These are phyloP conservation scores for Aureobasidium sp. DNA, from an alignment of 2,329 filamentous ascomycete species.

Conservation along the genomic window DNA sequence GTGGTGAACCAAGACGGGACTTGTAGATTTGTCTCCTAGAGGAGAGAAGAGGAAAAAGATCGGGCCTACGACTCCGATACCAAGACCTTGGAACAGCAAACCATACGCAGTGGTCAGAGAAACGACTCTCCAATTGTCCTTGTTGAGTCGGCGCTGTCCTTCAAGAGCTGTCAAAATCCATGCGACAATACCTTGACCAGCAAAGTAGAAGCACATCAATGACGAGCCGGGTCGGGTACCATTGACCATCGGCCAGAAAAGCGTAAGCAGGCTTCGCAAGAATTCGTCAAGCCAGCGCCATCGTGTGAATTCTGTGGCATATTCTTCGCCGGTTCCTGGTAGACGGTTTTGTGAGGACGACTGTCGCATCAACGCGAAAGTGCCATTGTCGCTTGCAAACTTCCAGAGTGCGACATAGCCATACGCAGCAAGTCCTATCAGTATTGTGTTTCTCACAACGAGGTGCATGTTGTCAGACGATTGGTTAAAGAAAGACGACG, in stretches of 20 bases:
- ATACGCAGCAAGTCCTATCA: neutral
- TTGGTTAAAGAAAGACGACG: neutral
- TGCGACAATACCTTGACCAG: conserved; percentile 7
- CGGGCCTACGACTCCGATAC: conserved; percentile 6
- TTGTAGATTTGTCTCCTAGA: neutral
- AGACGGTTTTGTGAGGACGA: conserved; percentile 1
- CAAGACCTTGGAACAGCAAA: conserved; percentile 3
- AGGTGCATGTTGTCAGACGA: neutral
- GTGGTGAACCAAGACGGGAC: neutral
- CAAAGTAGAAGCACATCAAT: conserved; percentile 10
- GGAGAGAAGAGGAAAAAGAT: conserved; percentile 2
- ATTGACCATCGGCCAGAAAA: conserved; percentile 11
- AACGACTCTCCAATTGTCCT: neutral
- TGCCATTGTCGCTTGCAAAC: neutral
- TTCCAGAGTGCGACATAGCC: conserved; percentile 3
- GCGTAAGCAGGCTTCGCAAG: neutral
- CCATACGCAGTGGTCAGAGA: conserved; percentile 7
- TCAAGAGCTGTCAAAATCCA: conserved; percentile 8
- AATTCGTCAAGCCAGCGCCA: neutral
- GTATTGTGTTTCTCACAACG: neutral
- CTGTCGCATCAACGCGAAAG: neutral
- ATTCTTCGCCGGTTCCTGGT: neutral
- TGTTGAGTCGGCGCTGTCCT: neutral
- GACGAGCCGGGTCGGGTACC: neutral
- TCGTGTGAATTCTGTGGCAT: conserved; percentile 5